Base-by-base conservation (phyloP, 495 filamentous ascomycete species). In the Aspergillus saccharolyticus region DNA sequence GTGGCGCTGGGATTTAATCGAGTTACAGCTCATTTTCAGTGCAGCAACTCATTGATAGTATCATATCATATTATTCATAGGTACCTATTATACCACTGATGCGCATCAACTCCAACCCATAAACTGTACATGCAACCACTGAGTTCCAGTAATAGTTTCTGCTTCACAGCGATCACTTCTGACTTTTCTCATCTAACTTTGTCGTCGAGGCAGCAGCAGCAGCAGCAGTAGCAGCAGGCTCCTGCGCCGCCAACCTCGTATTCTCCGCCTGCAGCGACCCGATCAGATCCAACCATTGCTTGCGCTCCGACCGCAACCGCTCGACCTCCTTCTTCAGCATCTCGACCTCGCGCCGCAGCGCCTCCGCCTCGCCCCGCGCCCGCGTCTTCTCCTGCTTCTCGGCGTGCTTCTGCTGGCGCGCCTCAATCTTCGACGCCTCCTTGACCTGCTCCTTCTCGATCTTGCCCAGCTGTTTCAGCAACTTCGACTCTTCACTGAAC, bases 181-280 rank as follows among this genome's bases (percentile, higher is more conserved):
- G n/a, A n/a, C n/a, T 39, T 12, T 39, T 12, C 12, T 39, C 33
- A 8, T 8, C 10, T 12, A 39, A 10, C 33, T 28, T 28, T 9
- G 25, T 28, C 25, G 25, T 28, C 25, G 25, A 28, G 9, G 25
- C 25, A 28, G 25, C 25, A 28, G 25, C 25, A 28, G 12, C 33
- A 39, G 4, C 10, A 12, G 33, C 33, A 39, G 33, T n/a, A 3
- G 3, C 20, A 1, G 21, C 42, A 21, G 15, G 45, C 21, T 49
- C 16, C 46, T 57, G 43, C 33, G 50, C 58, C 20, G 66, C 66
- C 54, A 80, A 54, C 53, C 55, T 71, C 9, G 70, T 73, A 64
- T 90, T 89, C 79, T 89, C 84, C 33, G 67, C 70, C 71, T 91
- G 87, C 63, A 91, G 64, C 47, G 82, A 77, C 10, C 81, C 75